Percentiles rank a stretch among this genome's conserved stretches.
phyloP scores from a whole-genome alignment of 2,329 filamentous ascomycete species.

The Gaeumannomyces tritici region DNA sequence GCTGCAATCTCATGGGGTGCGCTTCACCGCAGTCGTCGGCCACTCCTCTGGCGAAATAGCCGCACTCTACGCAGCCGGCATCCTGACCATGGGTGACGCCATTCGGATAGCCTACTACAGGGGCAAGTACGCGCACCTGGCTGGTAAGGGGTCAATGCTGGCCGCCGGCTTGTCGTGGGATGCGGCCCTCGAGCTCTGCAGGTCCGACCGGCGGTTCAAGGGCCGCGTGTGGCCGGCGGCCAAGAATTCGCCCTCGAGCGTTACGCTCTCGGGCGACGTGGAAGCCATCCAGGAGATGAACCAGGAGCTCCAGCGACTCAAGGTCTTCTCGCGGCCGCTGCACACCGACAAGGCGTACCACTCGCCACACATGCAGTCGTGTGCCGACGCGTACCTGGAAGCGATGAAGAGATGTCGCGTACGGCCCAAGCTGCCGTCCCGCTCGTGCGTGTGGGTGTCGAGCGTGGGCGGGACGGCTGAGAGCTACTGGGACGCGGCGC shows the following conservation, averaged over 20 bases:
- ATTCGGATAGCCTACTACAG: slow-evolving; percentile 13
- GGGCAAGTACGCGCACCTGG: slow-evolving; percentile 13
- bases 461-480: no score
- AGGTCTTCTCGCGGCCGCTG: slow-evolving; percentile 10
- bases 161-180: slow-evolving; percentile 20
- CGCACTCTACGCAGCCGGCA: slow-evolving; percentile 18
- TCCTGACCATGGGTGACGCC: slow-evolving; percentile 11
- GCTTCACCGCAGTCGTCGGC: slow-evolving; percentile 13
- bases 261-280: slow-evolving; percentile 32
- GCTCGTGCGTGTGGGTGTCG: no score
- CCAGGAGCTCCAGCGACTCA: no score
- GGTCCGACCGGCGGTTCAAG: not conserved
- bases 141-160: slow-evolving; percentile 25
- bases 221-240: not conserved
- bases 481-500: no score
- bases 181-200: not conserved
- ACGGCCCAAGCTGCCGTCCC: no score
- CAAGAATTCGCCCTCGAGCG: slow-evolving; percentile 13
- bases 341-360: slow-evolving; percentile 17
- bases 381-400: not conserved
- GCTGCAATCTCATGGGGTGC: slow-evolving; percentile 12
- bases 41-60: slow-evolving; percentile 26
- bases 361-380: slow-evolving; percentile 13
- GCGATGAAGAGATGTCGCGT: not conserved
- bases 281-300: slow-evolving; percentile 9